Evolutionary conservation across 345 rosid genomes (phyloP).

Genomic region (Angophora floribunda): DNA sequence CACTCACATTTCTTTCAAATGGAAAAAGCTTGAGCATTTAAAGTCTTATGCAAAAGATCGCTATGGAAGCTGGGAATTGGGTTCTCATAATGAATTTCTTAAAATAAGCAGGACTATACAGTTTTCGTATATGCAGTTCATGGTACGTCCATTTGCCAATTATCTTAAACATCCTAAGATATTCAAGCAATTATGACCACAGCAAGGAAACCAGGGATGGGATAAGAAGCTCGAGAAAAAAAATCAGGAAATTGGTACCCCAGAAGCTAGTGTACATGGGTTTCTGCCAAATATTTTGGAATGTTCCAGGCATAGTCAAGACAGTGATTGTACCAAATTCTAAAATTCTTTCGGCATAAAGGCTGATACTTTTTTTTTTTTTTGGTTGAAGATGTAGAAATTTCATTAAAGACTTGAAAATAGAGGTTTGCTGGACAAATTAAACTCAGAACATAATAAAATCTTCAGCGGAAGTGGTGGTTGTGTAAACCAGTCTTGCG

Average conservation of each 20-base stretch:
- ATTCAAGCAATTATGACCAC: accelerated
- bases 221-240: background rate
- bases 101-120: background rate
- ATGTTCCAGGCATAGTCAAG: too few relatives aligned
- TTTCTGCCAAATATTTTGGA: too few relatives aligned
- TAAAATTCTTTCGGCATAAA: too few relatives aligned
- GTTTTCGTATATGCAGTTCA: background rate
- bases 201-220: background rate
- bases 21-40: background rate
- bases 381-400: too few relatives aligned
- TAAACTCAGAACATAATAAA: too few relatives aligned
- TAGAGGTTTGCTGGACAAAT: too few relatives aligned
- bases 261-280: background rate
- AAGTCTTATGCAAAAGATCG: background rate
- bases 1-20: background rate
- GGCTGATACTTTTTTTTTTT: too few relatives aligned
- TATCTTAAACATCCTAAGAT: too few relatives aligned
- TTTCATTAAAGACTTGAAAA: too few relatives aligned
- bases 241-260: background rate
- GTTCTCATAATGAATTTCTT: background rate
- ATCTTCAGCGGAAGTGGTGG: too few relatives aligned
- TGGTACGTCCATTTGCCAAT: background rate
- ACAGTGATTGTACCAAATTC: too few relatives aligned
- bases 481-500: too few relatives aligned
- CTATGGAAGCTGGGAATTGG: background rate